phyloP scores from a whole-genome alignment of 2,329 filamentous ascomycete genomes.

The Chrysosphaeria jannelii region DNA sequence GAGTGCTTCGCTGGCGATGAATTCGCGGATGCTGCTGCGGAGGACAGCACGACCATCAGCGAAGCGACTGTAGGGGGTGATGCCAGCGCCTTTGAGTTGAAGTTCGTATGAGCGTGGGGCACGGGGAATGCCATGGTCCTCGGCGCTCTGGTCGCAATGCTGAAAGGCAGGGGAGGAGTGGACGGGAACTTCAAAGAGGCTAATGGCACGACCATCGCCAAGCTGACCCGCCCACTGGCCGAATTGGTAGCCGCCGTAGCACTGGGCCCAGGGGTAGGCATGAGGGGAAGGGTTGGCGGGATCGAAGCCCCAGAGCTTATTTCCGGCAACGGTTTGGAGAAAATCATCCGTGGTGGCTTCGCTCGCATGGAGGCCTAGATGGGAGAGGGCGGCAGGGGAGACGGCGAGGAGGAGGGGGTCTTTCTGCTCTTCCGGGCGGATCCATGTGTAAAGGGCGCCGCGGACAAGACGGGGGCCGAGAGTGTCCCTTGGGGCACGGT shows the following conservation, averaged over 20 bases:
- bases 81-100: conserved; percentile 78
- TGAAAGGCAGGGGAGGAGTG: conserved; percentile 23
- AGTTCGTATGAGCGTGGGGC: conserved; percentile 36
- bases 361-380: conserved; percentile 42
- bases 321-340: conserved; percentile 47
- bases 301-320: conserved; percentile 53
- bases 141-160: conserved; percentile 6
- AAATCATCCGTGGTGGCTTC: conserved; percentile 49
- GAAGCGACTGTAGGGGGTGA: conserved; percentile 85
- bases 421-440: conserved; percentile 44
- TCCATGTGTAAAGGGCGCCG: conserved; percentile 66
- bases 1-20: conserved; percentile 68
- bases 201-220: conserved; percentile 82
- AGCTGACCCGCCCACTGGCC: conserved; percentile 90
- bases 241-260: conserved; percentile 61
- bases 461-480: conserved; percentile 62
- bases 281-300: conserved; percentile 1
- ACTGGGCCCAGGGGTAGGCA: conserved; percentile 83
- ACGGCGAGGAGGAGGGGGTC: conserved; percentile 56
- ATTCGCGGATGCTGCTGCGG: conserved; percentile 78
- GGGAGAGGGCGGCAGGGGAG: conserved; percentile 46
- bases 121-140: conserved; percentile 5
- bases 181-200: conserved; percentile 61
- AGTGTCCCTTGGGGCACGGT: conserved; percentile 45
- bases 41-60: conserved; percentile 88